A percentile compares a stretch with the other conserved stretches of the same genome.
These are phyloP conservation scores for Trichoderma simmonsii DNA, from an alignment of 2,329 filamentous ascomycete species.

Conservation along the genomic window DNA sequence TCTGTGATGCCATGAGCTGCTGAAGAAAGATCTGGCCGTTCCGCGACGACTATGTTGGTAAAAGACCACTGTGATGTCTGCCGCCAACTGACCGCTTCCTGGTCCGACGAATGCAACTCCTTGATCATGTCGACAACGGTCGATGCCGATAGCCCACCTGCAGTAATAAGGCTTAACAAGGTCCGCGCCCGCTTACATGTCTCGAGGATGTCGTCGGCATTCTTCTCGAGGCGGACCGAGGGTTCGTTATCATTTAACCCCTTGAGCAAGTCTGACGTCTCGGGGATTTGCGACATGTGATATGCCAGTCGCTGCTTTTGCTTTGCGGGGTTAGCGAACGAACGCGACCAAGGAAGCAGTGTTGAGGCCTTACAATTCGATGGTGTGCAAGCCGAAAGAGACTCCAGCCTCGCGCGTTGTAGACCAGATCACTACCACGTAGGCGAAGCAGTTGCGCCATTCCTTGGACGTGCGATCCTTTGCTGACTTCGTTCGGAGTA, in stretches of 20 bases:
- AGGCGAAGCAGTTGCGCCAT: conserved; percentile 41
- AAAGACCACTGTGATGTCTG: conserved; percentile 34
- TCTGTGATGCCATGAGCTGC: background rate
- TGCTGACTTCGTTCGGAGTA: conserved; percentile 25
- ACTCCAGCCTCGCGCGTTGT: conserved; percentile 38
- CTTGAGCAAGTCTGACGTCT: conserved; percentile 31
- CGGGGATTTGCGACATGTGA: conserved; percentile 28
- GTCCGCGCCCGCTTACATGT: conserved; percentile 31
- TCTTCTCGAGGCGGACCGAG: conserved; percentile 30
- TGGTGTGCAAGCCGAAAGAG: conserved; percentile 40
- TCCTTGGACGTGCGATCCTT: conserved; percentile 37
- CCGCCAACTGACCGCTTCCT: conserved; percentile 31
- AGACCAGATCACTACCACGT: conserved; percentile 34
- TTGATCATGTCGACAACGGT: conserved; percentile 27
- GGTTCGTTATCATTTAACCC: conserved; percentile 29
- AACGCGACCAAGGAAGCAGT: background rate
- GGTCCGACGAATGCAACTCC: conserved; percentile 32
- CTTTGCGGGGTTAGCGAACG: background rate
- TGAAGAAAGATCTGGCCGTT: conserved; percentile 7
- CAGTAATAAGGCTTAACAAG: background rate
- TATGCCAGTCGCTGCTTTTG: background rate
- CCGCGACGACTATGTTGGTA: conserved; percentile 21
- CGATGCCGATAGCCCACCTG: background rate
- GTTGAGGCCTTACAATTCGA: conserved; percentile 26
- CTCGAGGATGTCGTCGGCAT: conserved; percentile 27